These are phyloP conservation scores for Kregervanrija delftensis DNA, from an alignment of 805 yeast genomes.

Conservation along the genomic window DNA sequence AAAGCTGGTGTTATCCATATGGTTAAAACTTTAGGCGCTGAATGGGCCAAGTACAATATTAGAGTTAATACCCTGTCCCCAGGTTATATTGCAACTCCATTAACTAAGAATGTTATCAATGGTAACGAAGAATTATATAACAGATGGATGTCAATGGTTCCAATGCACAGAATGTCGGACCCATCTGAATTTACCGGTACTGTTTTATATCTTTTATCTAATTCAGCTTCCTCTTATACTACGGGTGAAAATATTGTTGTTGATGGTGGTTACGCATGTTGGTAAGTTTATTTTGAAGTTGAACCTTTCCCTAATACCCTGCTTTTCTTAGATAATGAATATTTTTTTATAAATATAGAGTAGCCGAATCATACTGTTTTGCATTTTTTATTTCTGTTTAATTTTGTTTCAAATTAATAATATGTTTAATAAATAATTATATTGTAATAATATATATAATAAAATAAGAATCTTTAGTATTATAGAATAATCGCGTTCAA, in stretches of 20 bases:
- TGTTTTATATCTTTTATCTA: slow-evolving; percentile 64
- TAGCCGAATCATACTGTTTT: too few relatives aligned
- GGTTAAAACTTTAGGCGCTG: slow-evolving; percentile 69
- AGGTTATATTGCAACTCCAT: slow-evolving; percentile 74
- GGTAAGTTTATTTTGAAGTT: slow-evolving; percentile 37
- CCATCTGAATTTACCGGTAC: slow-evolving; percentile 80
- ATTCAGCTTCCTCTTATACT: slow-evolving; percentile 67
- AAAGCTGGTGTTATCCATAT: slow-evolving; percentile 83
- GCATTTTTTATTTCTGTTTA: too few relatives aligned
- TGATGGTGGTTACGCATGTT: slow-evolving; percentile 83
- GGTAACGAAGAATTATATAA: slow-evolving; percentile 55
- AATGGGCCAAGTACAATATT: slow-evolving; percentile 73
- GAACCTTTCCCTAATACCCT: background rate
- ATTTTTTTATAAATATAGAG: too few relatives aligned
- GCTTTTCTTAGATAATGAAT: too few relatives aligned
- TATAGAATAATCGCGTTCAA: too few relatives aligned
- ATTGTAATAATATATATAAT: too few relatives aligned
- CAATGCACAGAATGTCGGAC: slow-evolving; percentile 79
- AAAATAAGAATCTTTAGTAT: too few relatives aligned
- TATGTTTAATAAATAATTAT: too few relatives aligned
- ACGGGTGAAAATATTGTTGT: slow-evolving; percentile 80
- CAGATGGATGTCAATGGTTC: slow-evolving; percentile 66
- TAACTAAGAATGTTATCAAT: slow-evolving; percentile 63
- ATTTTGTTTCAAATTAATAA: too few relatives aligned
- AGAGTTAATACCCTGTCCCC: slow-evolving; percentile 76